Conservation (phyloP, 495 filamentous ascomycete genomes). For the Glonium stellatum region DNA sequence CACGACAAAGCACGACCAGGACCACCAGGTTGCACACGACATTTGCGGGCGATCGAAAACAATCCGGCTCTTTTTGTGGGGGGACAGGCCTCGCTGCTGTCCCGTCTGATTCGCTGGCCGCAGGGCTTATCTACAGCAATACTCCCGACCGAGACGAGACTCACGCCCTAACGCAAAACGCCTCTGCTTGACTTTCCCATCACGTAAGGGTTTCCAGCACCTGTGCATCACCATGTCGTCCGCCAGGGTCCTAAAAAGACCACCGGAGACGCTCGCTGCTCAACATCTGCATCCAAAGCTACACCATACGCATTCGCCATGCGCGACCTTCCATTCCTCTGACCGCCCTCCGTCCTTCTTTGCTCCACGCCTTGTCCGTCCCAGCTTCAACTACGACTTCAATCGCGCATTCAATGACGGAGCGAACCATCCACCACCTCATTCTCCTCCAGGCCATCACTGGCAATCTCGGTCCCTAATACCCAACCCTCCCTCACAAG, state of each 20-base stretch:
- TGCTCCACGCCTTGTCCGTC: neutral
- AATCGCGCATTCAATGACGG: constrained; percentile 28
- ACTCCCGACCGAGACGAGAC: neutral
- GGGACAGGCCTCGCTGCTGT: neutral
- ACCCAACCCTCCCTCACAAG: neutral
- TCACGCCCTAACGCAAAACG: constrained; percentile 1
- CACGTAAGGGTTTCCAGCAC: constrained; percentile 18
- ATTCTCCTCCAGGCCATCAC: constrained; percentile 31
- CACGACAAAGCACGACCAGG: too few relatives aligned
- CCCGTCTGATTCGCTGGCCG: neutral
- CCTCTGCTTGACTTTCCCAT: constrained; percentile 5
- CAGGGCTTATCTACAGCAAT: neutral
- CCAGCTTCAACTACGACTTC: neutral
- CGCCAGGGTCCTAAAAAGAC: constrained; percentile 19
- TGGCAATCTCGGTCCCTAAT: constrained; percentile 27
- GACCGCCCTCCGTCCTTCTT: neutral
- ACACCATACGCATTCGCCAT: constrained; percentile 7
- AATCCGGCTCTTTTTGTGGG: neutral
- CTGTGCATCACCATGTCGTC: constrained; percentile 21
- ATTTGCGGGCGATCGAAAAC: neutral
- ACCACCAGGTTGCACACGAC: too few relatives aligned
- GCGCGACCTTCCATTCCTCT: constrained; percentile 4
- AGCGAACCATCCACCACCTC: constrained; percentile 27
- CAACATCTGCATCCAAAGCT: neutral
- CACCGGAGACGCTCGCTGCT: constrained; percentile 8